These are phyloP conservation scores for Houttuynia cordata DNA, from an alignment of 164 flowering plant genomes.

Conservation along the genomic window DNA sequence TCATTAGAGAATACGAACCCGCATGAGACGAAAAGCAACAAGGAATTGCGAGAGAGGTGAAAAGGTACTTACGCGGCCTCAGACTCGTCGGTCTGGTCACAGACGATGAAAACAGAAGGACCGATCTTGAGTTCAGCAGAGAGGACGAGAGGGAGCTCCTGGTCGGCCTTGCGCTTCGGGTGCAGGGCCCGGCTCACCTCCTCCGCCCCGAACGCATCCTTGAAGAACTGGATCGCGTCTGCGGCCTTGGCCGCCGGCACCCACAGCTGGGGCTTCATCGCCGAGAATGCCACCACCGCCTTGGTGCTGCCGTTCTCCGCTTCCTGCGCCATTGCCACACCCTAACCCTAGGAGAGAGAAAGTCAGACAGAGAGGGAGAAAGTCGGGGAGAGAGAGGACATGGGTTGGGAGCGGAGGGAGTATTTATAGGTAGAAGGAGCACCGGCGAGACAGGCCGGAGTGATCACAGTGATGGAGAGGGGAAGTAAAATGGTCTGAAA, in stretches of 20 bases:
- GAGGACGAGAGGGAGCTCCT: conserved; percentile 54
- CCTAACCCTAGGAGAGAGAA: not conserved
- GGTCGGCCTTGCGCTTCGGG: conserved; percentile 77
- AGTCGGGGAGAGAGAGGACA: no score
- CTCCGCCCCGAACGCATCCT: conserved; percentile 70
- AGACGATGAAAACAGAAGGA: conserved; percentile 26
- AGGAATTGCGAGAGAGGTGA: not conserved
- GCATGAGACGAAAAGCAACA: no score
- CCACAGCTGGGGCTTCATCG: conserved; percentile 41
- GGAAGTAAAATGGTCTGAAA: no score
- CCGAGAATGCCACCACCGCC: conserved; percentile 12
- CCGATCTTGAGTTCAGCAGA: conserved; percentile 56
- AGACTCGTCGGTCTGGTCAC: conserved; percentile 31
- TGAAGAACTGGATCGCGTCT: conserved; percentile 72
- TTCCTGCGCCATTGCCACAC: not conserved
- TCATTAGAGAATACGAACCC: no score
- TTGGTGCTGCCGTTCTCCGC: not conserved
- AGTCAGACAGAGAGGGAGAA: no score
- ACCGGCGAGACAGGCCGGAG: no score
- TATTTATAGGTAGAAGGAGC: not conserved
- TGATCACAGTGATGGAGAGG: no score
- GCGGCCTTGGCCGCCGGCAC: conserved; percentile 51
- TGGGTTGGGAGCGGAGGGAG: no score
- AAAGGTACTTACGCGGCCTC: conserved; percentile 26
- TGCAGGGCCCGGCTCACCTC: conserved; percentile 41